Evolutionary conservation across 208 protist genomes (phyloP), one percentile per base, ranked within the genome.

Genomic region (Acanthamoeba rhysodes): DNA sequence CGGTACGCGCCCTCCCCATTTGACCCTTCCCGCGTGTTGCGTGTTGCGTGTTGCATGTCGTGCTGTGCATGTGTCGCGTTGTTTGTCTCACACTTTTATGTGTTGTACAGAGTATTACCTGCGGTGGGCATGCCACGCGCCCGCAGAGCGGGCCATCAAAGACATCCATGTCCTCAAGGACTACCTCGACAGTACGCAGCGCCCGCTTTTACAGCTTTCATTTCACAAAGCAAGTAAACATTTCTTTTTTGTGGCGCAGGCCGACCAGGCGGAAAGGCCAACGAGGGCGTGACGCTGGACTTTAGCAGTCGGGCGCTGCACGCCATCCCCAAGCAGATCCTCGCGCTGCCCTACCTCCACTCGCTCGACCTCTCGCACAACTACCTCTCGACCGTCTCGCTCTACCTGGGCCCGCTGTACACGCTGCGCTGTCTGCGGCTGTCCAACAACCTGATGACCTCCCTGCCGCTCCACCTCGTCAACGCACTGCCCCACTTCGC

Each of bases 281-380:
- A 90, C 27, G 55, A 68, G 32, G 55, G 55, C 32, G 55, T 90
- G 4, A 45, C 50, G 32, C 57, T 90, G 57, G 55, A 90, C 82
- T 68, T 90, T 90, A 27, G 32, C 18, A 68, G 82, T 27, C 48
- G 57, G 22, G 82, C 55, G 18, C 82, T 90, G 16, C 57, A 90
- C 32, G 82, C 48, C 24, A 90, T 90, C 45, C 82, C 82, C 32
- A 70, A 45, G 29, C 57, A 59, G 55, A 90, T 90, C 57, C 82
- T 68, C 6, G 24, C 22, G 29, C 32, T 68, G 12, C 82, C 57
- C n/a, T 59, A 68, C 37, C 82, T 90, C 16, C 82, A 90, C 29
- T 90, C 48, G n/a, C 82, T 90, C 57, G 82, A 90, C 57, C 82
- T 90, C n/a, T 70, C 55, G 41, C 82, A 90, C 50, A 90, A 90